phyloP scores from a whole-genome alignment of 1,284 basidiomycete genomes.

The Puccinia coronata region DNA sequence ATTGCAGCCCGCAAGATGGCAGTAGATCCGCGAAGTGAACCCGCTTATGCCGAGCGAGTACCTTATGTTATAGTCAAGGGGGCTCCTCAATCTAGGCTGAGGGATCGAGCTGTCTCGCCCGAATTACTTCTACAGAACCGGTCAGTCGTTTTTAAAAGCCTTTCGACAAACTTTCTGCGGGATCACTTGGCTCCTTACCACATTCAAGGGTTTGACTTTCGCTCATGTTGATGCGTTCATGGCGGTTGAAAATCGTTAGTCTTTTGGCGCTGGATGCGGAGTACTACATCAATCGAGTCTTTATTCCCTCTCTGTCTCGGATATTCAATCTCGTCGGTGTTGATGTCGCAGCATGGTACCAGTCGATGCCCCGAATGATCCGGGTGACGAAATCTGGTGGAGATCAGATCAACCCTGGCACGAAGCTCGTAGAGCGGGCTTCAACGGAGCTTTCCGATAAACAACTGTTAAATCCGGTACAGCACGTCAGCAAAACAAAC shows the following conservation, averaged over 20 bases:
- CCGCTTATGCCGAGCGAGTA: constrained; percentile 88
- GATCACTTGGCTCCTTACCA: neutral
- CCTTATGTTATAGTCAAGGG: constrained; percentile 83
- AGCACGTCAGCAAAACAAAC: constrained; percentile 9
- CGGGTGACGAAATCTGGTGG: constrained; percentile 40
- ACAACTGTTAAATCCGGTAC: neutral
- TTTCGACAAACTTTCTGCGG: neutral
- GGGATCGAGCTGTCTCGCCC: constrained; percentile 78
- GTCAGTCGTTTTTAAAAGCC: constrained; percentile 60
- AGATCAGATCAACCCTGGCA: constrained; percentile 19
- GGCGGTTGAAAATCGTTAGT: constrained; percentile 57
- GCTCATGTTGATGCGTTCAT: neutral
- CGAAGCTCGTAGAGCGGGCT: neutral
- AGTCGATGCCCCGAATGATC: constrained; percentile 73
- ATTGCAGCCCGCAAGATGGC: constrained; percentile 77
- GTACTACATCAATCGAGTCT: constrained; percentile 86
- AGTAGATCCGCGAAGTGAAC: constrained; percentile 76
- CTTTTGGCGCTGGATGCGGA: constrained; percentile 71
- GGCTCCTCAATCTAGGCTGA: constrained; percentile 69
- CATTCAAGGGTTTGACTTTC: neutral
- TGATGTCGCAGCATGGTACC: constrained; percentile 83
- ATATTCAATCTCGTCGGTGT: constrained; percentile 90
- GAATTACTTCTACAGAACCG: constrained; percentile 73
- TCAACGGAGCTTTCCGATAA: constrained; percentile 35
- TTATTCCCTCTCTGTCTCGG: constrained; percentile 85